phyloP scores from a whole-genome alignment of 2,329 filamentous ascomycete species.

The Penicillium sp. region DNA sequence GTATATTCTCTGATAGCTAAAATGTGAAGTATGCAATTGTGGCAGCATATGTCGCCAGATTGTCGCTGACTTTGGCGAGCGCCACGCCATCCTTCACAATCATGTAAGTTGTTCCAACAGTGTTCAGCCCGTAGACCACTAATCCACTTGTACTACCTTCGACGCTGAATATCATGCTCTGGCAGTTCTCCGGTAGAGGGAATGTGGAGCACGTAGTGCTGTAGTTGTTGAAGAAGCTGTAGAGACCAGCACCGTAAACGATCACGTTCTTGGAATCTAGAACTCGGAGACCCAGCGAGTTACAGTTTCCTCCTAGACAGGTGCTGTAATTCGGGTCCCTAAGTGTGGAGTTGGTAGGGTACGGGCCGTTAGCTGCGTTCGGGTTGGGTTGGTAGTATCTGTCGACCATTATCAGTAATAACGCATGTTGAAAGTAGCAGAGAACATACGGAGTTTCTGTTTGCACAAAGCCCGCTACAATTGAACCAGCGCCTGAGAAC shows the following conservation, averaged over 20 bases:
- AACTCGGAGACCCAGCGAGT: constrained; percentile 53
- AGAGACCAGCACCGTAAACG: constrained; percentile 55
- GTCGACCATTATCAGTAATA: background rate
- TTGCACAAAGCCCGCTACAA: constrained; percentile 39
- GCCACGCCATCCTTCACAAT: constrained; percentile 47
- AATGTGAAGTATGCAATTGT: constrained; percentile 45
- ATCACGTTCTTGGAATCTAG: constrained; percentile 45
- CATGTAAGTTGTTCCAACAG: constrained; percentile 49
- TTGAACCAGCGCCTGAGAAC: constrained; percentile 38
- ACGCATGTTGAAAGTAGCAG: background rate
- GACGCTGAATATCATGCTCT: constrained; percentile 51
- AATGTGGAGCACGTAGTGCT: constrained; percentile 45
- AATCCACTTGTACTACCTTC: constrained; percentile 39
- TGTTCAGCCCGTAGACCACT: constrained; percentile 51
- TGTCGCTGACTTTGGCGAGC: constrained; percentile 48
- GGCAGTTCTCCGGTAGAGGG: constrained; percentile 46
- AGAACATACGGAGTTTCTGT: constrained; percentile 40
- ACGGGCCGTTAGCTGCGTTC: constrained; percentile 34
- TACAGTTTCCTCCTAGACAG: constrained; percentile 34
- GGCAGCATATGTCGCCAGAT: constrained; percentile 48
- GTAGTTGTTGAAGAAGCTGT: constrained; percentile 59
- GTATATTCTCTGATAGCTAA: constrained; percentile 1
- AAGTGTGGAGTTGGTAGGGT: constrained; percentile 29
- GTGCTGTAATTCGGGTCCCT: constrained; percentile 40
- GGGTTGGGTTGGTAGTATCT: constrained; percentile 44